Evolutionary conservation across 2,329 filamentous ascomycete species (phyloP).

Genomic region (Magnaporthiopsis incrustans): DNA sequence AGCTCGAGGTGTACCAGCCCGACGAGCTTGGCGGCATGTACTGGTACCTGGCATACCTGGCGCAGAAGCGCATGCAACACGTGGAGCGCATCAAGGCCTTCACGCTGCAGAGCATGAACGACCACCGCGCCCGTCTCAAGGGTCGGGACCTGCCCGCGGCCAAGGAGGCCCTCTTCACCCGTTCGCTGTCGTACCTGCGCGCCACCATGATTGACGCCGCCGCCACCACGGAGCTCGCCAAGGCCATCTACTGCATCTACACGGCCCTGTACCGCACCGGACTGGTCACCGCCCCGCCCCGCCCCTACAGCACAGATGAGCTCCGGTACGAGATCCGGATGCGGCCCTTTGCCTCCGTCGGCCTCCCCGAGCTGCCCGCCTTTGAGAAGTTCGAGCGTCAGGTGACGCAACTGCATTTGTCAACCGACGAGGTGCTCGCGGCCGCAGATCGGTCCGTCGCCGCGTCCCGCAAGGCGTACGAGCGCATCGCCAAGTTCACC

Average conservation of each 20-base stretch:
- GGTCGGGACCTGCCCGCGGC: constrained; percentile 16
- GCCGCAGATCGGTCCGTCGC: constrained; percentile 37
- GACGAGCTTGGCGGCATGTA: constrained; percentile 88
- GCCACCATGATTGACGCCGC: constrained; percentile 57
- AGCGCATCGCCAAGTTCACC: constrained; percentile 44
- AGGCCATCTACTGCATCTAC: constrained; percentile 55
- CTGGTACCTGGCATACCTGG: constrained; percentile 73
- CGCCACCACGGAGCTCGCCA: constrained; percentile 49
- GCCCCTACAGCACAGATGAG: constrained; percentile 59
- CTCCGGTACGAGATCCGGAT: constrained; percentile 78
- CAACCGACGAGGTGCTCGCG: constrained; percentile 30
- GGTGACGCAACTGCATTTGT: constrained; percentile 30
- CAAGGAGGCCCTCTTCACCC: constrained; percentile 35
- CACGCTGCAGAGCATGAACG: constrained; percentile 33
- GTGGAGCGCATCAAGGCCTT: constrained; percentile 66
- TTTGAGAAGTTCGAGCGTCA: constrained; percentile 51
- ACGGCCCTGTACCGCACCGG: constrained; percentile 52
- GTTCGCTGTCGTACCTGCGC: constrained; percentile 47
- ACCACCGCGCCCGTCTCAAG: constrained; percentile 18
- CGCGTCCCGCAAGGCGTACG: constrained; percentile 46
- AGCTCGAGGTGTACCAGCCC: constrained; percentile 79
- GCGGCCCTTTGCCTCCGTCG: constrained; percentile 68
- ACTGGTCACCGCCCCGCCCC: constrained; percentile 40
- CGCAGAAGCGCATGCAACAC: constrained; percentile 60
- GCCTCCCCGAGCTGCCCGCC: constrained; percentile 57